Evolutionary conservation across 306 rosid genomes (phyloP).

Genomic region (Cucumis cinereus): DNA sequence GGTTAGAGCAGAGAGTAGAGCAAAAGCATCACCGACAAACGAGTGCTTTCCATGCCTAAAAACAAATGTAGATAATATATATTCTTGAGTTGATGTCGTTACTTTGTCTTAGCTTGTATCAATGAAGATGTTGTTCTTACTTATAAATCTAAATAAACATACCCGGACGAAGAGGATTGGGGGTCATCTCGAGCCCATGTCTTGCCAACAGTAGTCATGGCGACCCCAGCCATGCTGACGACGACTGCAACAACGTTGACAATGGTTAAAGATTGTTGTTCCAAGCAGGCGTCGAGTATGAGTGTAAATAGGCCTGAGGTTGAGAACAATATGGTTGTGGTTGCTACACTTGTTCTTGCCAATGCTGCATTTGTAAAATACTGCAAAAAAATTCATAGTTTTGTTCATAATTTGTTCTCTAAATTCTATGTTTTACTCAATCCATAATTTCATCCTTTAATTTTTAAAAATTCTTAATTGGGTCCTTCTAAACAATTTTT

Average conservation of each 20-base stretch:
- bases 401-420: not conserved
- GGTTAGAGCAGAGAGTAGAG: conserved; percentile 15
- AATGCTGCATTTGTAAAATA: conserved; percentile 19
- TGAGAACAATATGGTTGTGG: conserved; percentile 12
- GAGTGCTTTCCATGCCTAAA: conserved; percentile 10
- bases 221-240: conserved; percentile 19
- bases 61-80: no score
- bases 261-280: not conserved
- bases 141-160: not conserved
- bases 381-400: not conserved
- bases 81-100: no score
- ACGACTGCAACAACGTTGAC: conserved; percentile 8
- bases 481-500: no score
- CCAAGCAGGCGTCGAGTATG: conserved; percentile 6
- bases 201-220: conserved; percentile 16
- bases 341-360: conserved; percentile 15
- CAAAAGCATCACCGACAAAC: conserved; percentile 4
- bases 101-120: no score
- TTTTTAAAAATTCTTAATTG: no score
- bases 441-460: no score
- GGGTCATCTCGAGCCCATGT: conserved; percentile 8
- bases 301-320: conserved; percentile 17
- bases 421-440: no score
- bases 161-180: not conserved
- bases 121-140: not conserved